Evolutionary conservation across 192 early-diverging fungal genomes (phyloP), one percentile per base, ranked within the genome.

Genomic region (Obelidium mucronatum): DNA sequence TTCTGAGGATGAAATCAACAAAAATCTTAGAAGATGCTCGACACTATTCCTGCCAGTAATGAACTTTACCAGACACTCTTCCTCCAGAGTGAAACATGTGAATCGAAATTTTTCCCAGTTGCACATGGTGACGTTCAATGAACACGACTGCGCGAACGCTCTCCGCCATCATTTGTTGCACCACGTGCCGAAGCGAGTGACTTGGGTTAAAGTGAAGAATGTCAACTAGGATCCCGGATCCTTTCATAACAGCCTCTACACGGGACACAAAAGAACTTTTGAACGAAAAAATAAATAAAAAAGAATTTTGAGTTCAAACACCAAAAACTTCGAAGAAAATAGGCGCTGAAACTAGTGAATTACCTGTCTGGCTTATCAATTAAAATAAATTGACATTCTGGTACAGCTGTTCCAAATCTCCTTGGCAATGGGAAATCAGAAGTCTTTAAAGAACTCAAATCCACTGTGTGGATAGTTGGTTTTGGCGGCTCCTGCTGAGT

Each of bases 101-200:
- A 58, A 87, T 71, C 1, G 80, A 75, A 28, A 83, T 76, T 2
- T 64, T 76, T 28, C 67, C 69, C 4, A 67, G 42, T 42, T 48
- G 48, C 30, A 78, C 86, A 62, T 83, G 75, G 2, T 71, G 53
- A 15, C 77, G 33, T 54, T 87, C 86, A 56, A 87, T 35, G 62
- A 85, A 84, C 26, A 87, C 62, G 2, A 84, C 79, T 3, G 80
- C 81, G 19, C 83, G 63, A 11, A 82, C 80, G n/a, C 83, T 80
- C 61, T 84, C 82, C 3, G 60, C 74, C 64, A 81, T 81, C 80
- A 83, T 81, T 60, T 85, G 82, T 26, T 84, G 65, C 28, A 84
- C 75, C 8, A 82, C 68, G 5, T 70, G 67, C 3, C 79, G 58
- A 19, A 85, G 52, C n/a, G 74, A 36, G 40, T 75, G 44, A 59